Evolutionary conservation across 768 basidiomycete species (phyloP).

Genomic region (Panaeolus papilionaceus): DNA sequence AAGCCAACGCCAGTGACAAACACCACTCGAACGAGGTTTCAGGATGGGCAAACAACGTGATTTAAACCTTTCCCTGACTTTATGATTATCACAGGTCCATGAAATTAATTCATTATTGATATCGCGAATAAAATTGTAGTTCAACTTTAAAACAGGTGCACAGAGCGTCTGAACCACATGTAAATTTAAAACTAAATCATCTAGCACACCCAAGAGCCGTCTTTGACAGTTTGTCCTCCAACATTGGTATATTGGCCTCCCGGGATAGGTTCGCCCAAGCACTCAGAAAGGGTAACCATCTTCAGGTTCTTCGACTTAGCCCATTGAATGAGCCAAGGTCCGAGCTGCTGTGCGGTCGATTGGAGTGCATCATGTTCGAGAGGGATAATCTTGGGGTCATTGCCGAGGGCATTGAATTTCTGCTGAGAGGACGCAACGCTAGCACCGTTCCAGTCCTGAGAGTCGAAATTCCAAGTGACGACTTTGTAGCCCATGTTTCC

Average conservation of each 20-base stretch:
- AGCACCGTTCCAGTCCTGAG: slow-evolving; percentile 25
- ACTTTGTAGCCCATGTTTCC: slow-evolving; percentile 21
- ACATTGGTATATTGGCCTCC: slow-evolving; percentile 19
- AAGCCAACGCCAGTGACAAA: slow-evolving; percentile 28
- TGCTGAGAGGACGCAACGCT: slow-evolving; percentile 19
- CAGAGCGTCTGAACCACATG: neutral
- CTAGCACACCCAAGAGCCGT: slow-evolving; percentile 12
- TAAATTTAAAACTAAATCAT: neutral
- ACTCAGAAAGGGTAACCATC: slow-evolving; percentile 25
- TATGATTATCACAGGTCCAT: neutral
- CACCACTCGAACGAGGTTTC: slow-evolving; percentile 21
- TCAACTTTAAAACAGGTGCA: neutral
- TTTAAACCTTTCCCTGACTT: neutral
- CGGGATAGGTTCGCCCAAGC: slow-evolving; percentile 25
- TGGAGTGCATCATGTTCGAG: slow-evolving; percentile 27
- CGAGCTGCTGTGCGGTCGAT: slow-evolving; percentile 25
- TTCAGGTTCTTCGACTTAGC: slow-evolving; percentile 23
- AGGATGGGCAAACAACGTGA: slow-evolving; percentile 20
- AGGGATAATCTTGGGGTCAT: slow-evolving; percentile 24
- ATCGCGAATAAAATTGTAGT: too few species aligned
- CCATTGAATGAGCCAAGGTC: slow-evolving; percentile 27
- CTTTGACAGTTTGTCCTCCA: neutral
- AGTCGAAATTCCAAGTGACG: slow-evolving; percentile 27
- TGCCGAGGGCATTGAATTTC: slow-evolving; percentile 22
- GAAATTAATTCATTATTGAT: too few species aligned